Evolutionary conservation across 495 filamentous ascomycete genomes (phyloP), one percentile per base, ranked within the genome.

Genomic region (Daldinia childiae): DNA sequence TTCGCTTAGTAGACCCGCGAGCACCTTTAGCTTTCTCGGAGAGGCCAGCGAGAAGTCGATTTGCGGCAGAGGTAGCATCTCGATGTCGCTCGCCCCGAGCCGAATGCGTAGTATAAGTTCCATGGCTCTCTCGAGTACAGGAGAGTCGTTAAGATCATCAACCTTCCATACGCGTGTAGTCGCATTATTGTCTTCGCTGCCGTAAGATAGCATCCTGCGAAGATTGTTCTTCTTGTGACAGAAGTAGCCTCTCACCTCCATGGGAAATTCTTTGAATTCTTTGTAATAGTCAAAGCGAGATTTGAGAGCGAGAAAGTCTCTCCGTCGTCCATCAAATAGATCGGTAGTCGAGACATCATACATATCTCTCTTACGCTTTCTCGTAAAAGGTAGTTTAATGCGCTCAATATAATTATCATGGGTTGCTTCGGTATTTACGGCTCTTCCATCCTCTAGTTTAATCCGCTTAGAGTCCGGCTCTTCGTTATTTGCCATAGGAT

Each of bases 101-200:
- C 72, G 55, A n/a, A 75, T 57, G 0, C 75, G 75, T 21, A 77
- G 66, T 57, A 68, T 71, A 19, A 77, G 45, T 39, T 77, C 75
- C 59, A 77, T 59, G 0, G 75, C 75, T 24, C 75, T 60, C 34
- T 77, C 75, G 0, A 77, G 66, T 0, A 75, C 69, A 3, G 75
- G 65, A 6, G 66, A 56, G 9, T 63, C 26, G 3, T 70, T 51
- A 15, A 77, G 66, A 17, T 77, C 75, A 8, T 45, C 15, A 4
- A 52, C 62, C 0, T 11, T 29, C 75, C 73, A 73, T 6, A 27
- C 24, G 4, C 54, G 45, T 8, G 32, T 36, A 6, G 52, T 43
- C 0, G 51, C 21, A 1, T 65, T 43, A 6, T 55, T 38, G 1
- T 26, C 9, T 6, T 9, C 12, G 17, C 38, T 43, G 1, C 66